Evolutionary conservation across 2,329 filamentous ascomycete species (phyloP).

Genomic region (Myriosclerotinia duriaeana): DNA sequence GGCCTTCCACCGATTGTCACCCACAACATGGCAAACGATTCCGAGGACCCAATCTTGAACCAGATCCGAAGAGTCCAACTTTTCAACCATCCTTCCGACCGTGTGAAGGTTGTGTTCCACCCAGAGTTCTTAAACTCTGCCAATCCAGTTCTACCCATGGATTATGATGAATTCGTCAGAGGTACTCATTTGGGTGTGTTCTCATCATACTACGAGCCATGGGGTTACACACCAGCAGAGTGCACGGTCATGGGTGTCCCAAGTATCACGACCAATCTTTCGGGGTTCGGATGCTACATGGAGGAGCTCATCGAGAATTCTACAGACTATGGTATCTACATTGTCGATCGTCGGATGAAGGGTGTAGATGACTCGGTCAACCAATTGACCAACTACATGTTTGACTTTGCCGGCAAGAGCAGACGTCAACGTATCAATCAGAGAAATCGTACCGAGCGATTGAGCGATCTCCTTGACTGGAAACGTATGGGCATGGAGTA

Average conservation of each 20-base stretch:
- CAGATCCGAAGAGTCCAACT: constrained; percentile 94
- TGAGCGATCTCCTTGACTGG: constrained; percentile 96
- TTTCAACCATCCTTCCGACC: constrained; percentile 92
- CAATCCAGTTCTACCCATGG: constrained; percentile 90
- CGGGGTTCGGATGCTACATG: constrained; percentile 99
- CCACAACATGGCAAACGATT: constrained; percentile 96
- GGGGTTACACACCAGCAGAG: constrained; percentile 97
- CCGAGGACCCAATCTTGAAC: constrained; percentile 90
- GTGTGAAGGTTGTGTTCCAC: constrained; percentile 97
- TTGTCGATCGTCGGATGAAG: constrained; percentile 92
- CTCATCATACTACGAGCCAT: constrained; percentile 97
- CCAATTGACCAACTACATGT: constrained; percentile 89
- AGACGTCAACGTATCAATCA: constrained; percentile 98
- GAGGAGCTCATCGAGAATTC: constrained; percentile 98
- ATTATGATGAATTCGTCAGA: constrained; percentile 98
- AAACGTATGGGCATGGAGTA: constrained; percentile 99
- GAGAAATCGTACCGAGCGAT: constrained; percentile 89
- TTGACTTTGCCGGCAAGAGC: constrained; percentile 89
- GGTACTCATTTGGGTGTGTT: constrained; percentile 96
- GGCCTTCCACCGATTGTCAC: constrained; percentile 92
- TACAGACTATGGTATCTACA: constrained; percentile 97
- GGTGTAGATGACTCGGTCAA: constrained; percentile 97
- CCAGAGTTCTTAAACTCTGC: constrained; percentile 95
- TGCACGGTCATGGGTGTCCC: constrained; percentile 99
- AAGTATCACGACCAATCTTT: constrained; percentile 96